Evolutionary conservation across 495 filamentous ascomycete genomes (phyloP).

Genomic region (Penicillium mononematosum): DNA sequence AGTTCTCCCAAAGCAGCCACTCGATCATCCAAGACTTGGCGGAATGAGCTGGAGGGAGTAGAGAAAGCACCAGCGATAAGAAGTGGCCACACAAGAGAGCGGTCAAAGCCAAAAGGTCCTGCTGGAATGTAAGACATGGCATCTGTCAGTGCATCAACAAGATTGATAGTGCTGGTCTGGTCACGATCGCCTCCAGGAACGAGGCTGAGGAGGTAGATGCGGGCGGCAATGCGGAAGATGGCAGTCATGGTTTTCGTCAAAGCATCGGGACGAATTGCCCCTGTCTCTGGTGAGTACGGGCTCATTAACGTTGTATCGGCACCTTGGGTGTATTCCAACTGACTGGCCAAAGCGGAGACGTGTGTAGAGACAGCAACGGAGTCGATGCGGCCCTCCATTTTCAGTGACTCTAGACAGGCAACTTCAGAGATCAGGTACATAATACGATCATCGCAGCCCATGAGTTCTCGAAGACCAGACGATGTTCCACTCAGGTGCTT

Average conservation of each 20-base stretch:
- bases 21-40: constrained; percentile 70
- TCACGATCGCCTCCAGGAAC: no score
- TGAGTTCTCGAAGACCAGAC: constrained; percentile 82
- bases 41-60: constrained; percentile 66
- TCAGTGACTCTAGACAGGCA: constrained; percentile 88
- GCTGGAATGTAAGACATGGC: constrained; percentile 76
- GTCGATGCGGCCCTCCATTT: constrained; percentile 71
- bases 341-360: no score
- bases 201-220: constrained; percentile 85
- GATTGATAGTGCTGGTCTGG: no score
- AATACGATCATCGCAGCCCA: constrained; percentile 96
- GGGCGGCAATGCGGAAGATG: constrained; percentile 86
- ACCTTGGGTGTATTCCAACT: constrained; percentile 34
- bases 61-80: constrained; percentile 80
- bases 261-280: constrained; percentile 75
- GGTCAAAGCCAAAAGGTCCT: constrained; percentile 80
- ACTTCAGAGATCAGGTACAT: constrained; percentile 99
- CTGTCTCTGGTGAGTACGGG: constrained; percentile 53
- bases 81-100: constrained; percentile 88
- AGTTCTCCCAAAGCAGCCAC: constrained; percentile 65
- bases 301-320: constrained; percentile 53
- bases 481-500: constrained; percentile 75
- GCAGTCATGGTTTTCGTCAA: constrained; percentile 82
- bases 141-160: constrained; percentile 54
- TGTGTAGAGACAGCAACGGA: constrained; percentile 10